A percentile compares a stretch with the other conserved stretches of the same genome.
Conservation (phyloP, 192 early-diverging fungal species). For the Coemansia sp. region DNA sequence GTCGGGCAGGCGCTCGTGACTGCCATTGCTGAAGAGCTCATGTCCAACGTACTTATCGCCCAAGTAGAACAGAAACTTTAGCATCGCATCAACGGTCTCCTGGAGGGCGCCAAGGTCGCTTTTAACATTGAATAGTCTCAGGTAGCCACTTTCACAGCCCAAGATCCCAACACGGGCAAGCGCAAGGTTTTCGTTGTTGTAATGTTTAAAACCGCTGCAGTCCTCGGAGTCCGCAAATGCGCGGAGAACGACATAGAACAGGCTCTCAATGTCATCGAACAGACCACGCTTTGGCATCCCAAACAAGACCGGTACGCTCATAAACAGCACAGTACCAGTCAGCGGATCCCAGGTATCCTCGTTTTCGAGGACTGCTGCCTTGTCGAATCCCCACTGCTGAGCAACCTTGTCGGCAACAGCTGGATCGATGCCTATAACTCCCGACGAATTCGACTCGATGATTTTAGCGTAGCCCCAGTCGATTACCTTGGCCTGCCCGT, state of each 20-base stretch:
- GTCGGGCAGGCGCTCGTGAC: not conserved
- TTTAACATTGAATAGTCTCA: not conserved
- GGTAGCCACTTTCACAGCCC: not conserved
- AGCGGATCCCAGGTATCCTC: not conserved
- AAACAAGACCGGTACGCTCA: not conserved
- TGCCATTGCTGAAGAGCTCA: not conserved
- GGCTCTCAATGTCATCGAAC: not conserved
- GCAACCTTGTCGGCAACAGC: not conserved
- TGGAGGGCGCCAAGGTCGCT: not conserved
- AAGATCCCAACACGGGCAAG: not conserved
- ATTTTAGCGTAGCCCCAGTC: conserved; percentile 18
- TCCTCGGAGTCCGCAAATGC: too few relatives aligned
- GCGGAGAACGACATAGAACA: not conserved
- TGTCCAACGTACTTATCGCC: not conserved
- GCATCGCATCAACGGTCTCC: not conserved
- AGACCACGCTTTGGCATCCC: not conserved
- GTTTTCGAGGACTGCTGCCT: not conserved
- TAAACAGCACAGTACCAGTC: not conserved
- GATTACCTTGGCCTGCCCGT: not conserved
- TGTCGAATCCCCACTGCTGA: too few relatives aligned
- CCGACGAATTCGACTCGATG: not conserved
- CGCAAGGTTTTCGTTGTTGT: too few relatives aligned
- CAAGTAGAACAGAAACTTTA: not conserved
- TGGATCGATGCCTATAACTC: not conserved
- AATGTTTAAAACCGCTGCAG: too few relatives aligned